Percentiles rank a stretch among this genome's conserved stretches.
phyloP scores from a whole-genome alignment of 805 yeast genomes.

The Metschnikowia dekortorum region DNA sequence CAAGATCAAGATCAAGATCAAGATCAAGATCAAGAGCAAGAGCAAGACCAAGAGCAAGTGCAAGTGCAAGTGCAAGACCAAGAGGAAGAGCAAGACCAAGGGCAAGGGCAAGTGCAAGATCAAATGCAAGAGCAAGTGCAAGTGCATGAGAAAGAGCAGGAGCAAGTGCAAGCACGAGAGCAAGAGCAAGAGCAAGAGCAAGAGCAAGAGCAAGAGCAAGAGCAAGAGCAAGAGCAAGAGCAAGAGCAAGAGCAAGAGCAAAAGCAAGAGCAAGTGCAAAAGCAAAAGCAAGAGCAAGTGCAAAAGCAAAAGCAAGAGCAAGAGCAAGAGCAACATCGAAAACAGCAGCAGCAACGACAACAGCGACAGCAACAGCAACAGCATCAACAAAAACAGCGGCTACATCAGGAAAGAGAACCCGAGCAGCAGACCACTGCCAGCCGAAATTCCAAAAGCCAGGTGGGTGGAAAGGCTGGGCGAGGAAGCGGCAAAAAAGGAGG shows the following conservation, averaged over 20 bases:
- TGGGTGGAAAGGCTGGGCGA: slow-evolving; percentile 12
- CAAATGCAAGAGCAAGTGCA: too few species aligned
- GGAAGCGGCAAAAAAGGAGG: slow-evolving; percentile 15
- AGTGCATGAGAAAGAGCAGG: too few species aligned
- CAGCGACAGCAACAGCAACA: slow-evolving; percentile 6
- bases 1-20: too few species aligned
- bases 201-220: slow-evolving; percentile 8
- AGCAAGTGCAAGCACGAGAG: too few species aligned
- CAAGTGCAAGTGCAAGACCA: too few species aligned
- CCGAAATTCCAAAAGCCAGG: slow-evolving; percentile 7
- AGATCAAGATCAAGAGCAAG: slow-evolving; percentile 7
- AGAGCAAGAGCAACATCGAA: slow-evolving; percentile 7
- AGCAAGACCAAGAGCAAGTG: not conserved
- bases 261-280: slow-evolving; percentile 8
- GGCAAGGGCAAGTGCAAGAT: too few species aligned
- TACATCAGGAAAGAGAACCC: slow-evolving; percentile 1
- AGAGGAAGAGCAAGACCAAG: too few species aligned
- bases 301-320: slow-evolving; percentile 9
- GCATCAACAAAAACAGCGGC: slow-evolving; percentile 3
- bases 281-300: slow-evolving; percentile 10
- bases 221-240: slow-evolving; percentile 8
- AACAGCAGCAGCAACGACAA: not conserved
- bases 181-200: slow-evolving; percentile 12
- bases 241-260: slow-evolving; percentile 11
- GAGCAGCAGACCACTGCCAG: slow-evolving; percentile 6